Conservation (phyloP, 257 asterid genomes). For the Scutellaria baicalensis region DNA sequence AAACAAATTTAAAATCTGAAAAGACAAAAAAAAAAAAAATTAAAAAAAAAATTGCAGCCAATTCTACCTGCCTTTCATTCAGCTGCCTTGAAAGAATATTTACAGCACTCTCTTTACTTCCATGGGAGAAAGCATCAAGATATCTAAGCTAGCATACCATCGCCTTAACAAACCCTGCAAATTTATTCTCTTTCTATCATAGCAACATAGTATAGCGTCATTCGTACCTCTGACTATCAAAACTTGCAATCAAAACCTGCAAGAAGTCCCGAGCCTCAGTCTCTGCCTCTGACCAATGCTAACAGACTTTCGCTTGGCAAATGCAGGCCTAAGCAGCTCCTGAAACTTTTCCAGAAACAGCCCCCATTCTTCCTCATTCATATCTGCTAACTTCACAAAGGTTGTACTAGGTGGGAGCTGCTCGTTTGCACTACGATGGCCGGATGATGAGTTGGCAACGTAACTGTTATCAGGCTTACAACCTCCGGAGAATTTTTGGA, state of each 20-base stretch:
- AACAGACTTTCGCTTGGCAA: slow-evolving; percentile 45
- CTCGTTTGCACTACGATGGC: slow-evolving; percentile 91
- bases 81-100: slow-evolving; percentile 55
- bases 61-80: slow-evolving; percentile 33
- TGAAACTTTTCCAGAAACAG: slow-evolving; percentile 71
- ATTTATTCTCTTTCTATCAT: slow-evolving; percentile 22
- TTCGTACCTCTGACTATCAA: slow-evolving; percentile 41
- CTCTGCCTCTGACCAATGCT: slow-evolving; percentile 63
- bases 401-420: slow-evolving; percentile 77
- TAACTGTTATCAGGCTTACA: slow-evolving; percentile 37
- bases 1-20: slow-evolving; percentile 1
- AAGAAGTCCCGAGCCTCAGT: slow-evolving; percentile 97
- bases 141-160: slow-evolving; percentile 18
- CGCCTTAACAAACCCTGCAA: slow-evolving; percentile 34
- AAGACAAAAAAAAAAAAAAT: slow-evolving; percentile 4
- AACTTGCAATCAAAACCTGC: slow-evolving; percentile 99
- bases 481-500: slow-evolving; percentile 8
- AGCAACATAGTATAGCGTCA: slow-evolving; percentile 1
- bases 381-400: slow-evolving; percentile 86
- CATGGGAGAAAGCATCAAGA: slow-evolving; percentile 18
- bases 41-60: slow-evolving; percentile 25
- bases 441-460: slow-evolving; percentile 58
- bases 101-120: slow-evolving; percentile 38
- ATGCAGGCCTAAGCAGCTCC: slow-evolving; percentile 70
- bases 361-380: slow-evolving; percentile 81